Conservation (phyloP, 2,329 filamentous ascomycete genomes). For the Penicillium sp. region DNA sequence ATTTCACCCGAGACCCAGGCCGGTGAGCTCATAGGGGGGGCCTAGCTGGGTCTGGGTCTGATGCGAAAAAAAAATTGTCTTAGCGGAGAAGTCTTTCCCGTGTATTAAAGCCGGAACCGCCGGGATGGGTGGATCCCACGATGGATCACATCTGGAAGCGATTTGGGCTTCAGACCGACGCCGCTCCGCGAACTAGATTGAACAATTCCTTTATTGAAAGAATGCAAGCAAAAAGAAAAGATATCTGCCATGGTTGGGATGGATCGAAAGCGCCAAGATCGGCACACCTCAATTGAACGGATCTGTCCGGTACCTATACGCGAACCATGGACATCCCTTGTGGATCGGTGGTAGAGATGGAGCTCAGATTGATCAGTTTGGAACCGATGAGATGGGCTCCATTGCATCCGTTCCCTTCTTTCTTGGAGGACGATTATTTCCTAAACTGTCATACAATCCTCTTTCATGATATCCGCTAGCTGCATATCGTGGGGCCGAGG, state of each 20-base stretch:
- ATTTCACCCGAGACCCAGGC: neutral
- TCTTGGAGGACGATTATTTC: neutral
- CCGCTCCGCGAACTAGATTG: neutral
- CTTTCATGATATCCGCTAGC: neutral
- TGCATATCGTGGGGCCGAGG: neutral
- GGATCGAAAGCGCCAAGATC: conserved; percentile 15
- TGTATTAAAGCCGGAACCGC: neutral
- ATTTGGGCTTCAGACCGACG: neutral
- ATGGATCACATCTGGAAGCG: neutral
- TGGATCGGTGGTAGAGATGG: neutral
- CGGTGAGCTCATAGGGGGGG: neutral
- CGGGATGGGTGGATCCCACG: neutral
- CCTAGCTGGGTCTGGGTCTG: neutral
- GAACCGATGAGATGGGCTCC: neutral
- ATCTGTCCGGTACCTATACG: conserved; percentile 14
- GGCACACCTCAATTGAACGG: conserved; percentile 10
- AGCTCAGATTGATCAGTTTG: neutral
- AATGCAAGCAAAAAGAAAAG: neutral
- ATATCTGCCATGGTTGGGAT: neutral
- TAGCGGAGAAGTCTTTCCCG: neutral
- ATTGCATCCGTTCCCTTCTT: neutral
- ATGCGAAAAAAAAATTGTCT: neutral
- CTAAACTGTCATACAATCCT: neutral
- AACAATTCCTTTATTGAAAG: neutral
- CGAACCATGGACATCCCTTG: conserved; percentile 1